phyloP scores from a whole-genome alignment of 176 grass and related monocot species.

The Oryza australiensis region DNA sequence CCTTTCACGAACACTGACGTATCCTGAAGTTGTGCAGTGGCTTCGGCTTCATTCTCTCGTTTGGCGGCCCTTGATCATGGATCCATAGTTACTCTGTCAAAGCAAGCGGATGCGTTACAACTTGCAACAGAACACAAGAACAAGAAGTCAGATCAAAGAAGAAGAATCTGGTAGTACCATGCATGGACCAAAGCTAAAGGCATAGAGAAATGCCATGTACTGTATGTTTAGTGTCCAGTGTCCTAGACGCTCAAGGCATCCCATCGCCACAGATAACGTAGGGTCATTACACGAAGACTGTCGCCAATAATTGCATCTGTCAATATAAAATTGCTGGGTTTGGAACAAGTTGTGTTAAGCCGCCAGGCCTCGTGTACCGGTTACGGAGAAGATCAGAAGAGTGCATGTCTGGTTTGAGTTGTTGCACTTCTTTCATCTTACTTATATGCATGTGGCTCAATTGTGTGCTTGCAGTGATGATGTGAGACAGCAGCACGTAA shows the following conservation, averaged over 20 bases:
- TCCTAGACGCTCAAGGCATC: background rate
- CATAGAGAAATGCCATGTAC: background rate
- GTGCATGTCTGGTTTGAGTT: background rate
- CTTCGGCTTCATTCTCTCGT: background rate
- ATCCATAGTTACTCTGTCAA: background rate
- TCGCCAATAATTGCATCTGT: conserved; percentile 31
- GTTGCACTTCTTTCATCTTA: background rate
- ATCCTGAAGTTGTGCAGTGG: conserved; percentile 5
- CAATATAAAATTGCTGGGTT: background rate
- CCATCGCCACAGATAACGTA: background rate
- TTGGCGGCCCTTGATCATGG: background rate
- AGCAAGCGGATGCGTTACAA: background rate
- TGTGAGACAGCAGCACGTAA: conserved; percentile 2
- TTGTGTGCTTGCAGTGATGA: background rate
- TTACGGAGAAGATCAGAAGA: background rate
- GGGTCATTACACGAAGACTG: background rate
- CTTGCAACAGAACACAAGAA: background rate
- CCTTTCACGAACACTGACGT: background rate
- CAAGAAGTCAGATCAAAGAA: conserved; percentile 26
- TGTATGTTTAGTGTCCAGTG: background rate
- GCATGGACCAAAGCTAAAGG: background rate
- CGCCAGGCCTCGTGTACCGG: background rate
- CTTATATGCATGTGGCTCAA: background rate
- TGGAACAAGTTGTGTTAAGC: background rate
- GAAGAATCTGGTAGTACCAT: background rate